Evolutionary conservation across 1,284 basidiomycete species (phyloP), one percentile per base, ranked within the genome.

Genomic region (Veloboletus limbatus): DNA sequence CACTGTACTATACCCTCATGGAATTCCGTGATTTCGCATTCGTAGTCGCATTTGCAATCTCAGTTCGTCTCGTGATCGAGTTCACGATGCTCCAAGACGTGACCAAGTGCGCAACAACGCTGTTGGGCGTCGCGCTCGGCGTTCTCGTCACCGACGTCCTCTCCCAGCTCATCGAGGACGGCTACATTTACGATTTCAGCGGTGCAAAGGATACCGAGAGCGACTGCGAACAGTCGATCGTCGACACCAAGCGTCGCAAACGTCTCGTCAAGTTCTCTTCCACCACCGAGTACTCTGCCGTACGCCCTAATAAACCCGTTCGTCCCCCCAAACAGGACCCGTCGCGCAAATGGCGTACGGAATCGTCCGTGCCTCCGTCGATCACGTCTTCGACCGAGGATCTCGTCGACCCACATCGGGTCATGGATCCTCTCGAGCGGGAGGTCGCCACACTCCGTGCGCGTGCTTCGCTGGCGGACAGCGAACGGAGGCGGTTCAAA

Each of bases 381-480:
- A 77, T 49, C 73, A 81, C 52, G 71, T 82, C 58, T 9, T 81
- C 83, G 21, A 74, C 75, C 42, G 81, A 81, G 20, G 79, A 79
- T 45, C 66, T 77, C 53, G 72, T 86, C 52, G 79, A 81, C 40
- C 76, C 79, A 3, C 71, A 73, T 40, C 72, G 77, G 21, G 63
- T 71, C 25, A 76, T 84, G 74, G 76, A 78, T n/a, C 80, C 79
- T 10, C 65, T 79, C 33, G 84, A 88, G 59, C 78, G 82, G 25
- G 84, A 88, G 56, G 75, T 89, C 16, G 81, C 82, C 18, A 71
- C 78, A 13, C 73, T 91, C 22, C 77, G 87, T 41, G 80, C 85
- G 34, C 77, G 85, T 28, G 88, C 88, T 16, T 83, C 84, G 18
- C 67, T 88, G 47, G 88, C 88, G 18, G 88, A 89, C 54, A 88